Evolutionary conservation across 1,284 basidiomycete species (phyloP), one percentile per base, ranked within the genome.

Genomic region (Apiotrichum brassicae): DNA sequence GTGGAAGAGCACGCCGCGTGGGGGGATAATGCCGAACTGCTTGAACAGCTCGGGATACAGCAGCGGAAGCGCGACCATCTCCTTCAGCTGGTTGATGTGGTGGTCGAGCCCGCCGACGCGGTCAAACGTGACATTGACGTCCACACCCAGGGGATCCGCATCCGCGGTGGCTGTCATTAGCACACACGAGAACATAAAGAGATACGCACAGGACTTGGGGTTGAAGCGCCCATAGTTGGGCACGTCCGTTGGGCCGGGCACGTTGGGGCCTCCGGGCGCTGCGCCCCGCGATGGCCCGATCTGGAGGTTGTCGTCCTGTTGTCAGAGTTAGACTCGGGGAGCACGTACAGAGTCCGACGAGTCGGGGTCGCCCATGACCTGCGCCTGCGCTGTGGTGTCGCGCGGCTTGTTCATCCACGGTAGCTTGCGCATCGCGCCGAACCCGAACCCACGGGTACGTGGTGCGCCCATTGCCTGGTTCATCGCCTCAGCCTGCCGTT

Each of bases 41-140:
- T 97, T 92, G 70, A 97, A 98, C 11, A 99, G 84, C 72, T 99
- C 95, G 0, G 95, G 95, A 66, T 99, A 99, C 7, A 97, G 77
- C 0, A 99, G 76, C 0, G 95, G 95, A 0, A 99, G 79, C 19
- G 94, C 80, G 0, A 97, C 97, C 95, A 99, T 98, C 70, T 99
- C 95, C 75, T 97, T 98, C 57, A 98, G 76, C 30, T 92, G 88
- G 66, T 95, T 92, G 57, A 98, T 95, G 66, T 98, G 94, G 50
- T 88, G 84, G 64, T 97, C 93, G 34, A 98, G 76, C 6, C 95
- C 95, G 30, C 95, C 95, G n/a, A 98, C 90, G 72, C 92, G 87
- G 65, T 93, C 87, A 68, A 99, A 98, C 0, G 91, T 92, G 20
- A 98, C 86, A 60, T 90, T 90, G 66, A 86, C 83, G 62, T 94